These are phyloP conservation scores for Didymosphaeria variabile DNA, from an alignment of 2,329 filamentous ascomycete genomes.

Conservation along the genomic window DNA sequence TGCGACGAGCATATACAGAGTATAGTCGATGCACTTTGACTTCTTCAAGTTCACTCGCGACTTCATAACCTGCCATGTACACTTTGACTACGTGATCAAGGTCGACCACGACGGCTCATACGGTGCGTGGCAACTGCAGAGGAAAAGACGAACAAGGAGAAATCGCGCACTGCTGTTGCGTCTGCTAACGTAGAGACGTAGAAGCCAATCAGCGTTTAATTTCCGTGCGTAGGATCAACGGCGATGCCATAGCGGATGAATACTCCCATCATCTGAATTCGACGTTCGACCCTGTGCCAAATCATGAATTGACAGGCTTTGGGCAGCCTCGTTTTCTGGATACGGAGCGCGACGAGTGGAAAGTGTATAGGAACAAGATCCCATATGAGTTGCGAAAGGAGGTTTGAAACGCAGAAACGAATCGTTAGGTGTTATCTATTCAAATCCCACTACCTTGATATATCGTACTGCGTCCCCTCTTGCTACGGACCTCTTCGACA, in stretches of 20 bases:
- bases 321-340: not conserved
- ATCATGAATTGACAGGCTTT: not conserved
- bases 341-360: not conserved
- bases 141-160: too few relatives aligned
- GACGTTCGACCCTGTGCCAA: not conserved
- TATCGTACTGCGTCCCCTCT: too few relatives aligned
- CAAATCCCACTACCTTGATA: not conserved
- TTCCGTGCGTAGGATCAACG: constrained; percentile 10
- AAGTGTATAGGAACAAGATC: not conserved
- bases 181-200: not conserved
- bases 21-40: constrained; percentile 2
- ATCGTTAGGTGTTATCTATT: not conserved
- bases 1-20: constrained; percentile 8
- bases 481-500: too few relatives aligned
- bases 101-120: not conserved
- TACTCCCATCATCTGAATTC: constrained; percentile 7
- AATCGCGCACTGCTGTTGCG: not conserved
- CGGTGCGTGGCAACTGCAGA: too few relatives aligned
- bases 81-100: constrained; percentile 8
- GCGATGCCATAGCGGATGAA: constrained; percentile 10
- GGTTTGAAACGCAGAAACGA: not conserved
- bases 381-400: not conserved
- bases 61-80: not conserved
- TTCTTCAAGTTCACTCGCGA: not conserved
- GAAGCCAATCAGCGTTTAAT: constrained; percentile 8